Evolutionary conservation across 2,329 filamentous ascomycete genomes (phyloP).

Genomic region (Paecilomyces variotii): DNA sequence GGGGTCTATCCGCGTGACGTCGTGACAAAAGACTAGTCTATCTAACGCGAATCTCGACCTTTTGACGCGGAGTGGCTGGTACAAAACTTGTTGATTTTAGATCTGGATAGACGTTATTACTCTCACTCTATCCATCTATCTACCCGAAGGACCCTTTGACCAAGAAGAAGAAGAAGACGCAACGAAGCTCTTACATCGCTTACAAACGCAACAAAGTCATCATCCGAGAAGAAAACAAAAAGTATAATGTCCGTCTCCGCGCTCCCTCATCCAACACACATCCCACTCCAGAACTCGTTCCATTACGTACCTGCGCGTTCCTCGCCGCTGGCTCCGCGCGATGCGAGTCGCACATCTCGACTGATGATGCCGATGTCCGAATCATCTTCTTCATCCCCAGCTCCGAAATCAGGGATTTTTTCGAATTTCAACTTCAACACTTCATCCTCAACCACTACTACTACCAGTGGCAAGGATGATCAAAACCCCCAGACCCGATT

Average conservation of each 20-base stretch:
- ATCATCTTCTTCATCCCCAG: not conserved
- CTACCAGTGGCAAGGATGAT: not conserved
- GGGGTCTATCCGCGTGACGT: not conserved
- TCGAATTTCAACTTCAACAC: not conserved
- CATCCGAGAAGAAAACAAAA: not conserved
- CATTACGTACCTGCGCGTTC: constrained; percentile 13
- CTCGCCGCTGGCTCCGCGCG: constrained; percentile 2
- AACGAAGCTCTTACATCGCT: not conserved
- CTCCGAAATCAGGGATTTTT: not conserved
- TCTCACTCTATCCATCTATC: not conserved
- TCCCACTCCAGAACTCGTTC: constrained; percentile 11
- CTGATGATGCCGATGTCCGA: not conserved
- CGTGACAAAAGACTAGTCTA: not conserved
- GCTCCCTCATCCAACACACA: constrained; percentile 10
- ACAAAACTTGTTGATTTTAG: not conserved
- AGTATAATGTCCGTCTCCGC: constrained; percentile 22
- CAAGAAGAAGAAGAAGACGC: not conserved
- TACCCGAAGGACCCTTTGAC: not conserved
- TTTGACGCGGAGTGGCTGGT: not conserved
- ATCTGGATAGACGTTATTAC: too few species aligned
- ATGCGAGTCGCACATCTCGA: constrained; percentile 1
- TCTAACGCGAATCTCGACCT: not conserved
- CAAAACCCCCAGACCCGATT: not conserved
- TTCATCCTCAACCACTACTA: not conserved
- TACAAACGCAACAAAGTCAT: not conserved